phyloP scores from a whole-genome alignment of 2,329 filamentous ascomycete genomes.

The Pseudodiploospora longispora region DNA sequence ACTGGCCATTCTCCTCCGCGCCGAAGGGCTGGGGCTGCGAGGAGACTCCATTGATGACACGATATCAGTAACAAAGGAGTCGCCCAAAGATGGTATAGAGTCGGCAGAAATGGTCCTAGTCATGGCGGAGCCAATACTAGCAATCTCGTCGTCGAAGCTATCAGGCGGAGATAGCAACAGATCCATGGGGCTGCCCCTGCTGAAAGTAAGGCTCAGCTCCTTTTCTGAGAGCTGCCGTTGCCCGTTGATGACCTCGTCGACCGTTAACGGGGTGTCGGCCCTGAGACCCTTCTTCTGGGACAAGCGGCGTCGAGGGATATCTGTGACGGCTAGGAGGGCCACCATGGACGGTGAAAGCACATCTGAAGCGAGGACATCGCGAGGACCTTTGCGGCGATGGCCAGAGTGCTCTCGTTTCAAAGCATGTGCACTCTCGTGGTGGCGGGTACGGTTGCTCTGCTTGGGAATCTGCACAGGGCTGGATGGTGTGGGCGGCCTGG shows the following conservation, averaged over 20 bases:
- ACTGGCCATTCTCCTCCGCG: conserved; percentile 26
- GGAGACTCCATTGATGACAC: conserved; percentile 44
- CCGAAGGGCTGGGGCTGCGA: conserved; percentile 26
- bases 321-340: conserved; percentile 53
- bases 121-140: conserved; percentile 40
- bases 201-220: conserved; percentile 46
- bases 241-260: conserved; percentile 47
- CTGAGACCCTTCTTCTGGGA: conserved; percentile 24
- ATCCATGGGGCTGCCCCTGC: conserved; percentile 45
- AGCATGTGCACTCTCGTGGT: conserved; percentile 23
- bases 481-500: conserved; percentile 29
- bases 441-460: conserved; percentile 24
- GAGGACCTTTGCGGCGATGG: conserved; percentile 23
- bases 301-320: conserved; percentile 44
- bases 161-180: conserved; percentile 53
- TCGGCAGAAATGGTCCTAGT: conserved; percentile 51
- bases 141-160: conserved; percentile 41
- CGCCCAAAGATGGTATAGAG: conserved; percentile 52
- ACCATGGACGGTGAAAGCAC: conserved; percentile 51
- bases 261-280: conserved; percentile 33
- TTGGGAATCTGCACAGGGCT: conserved; percentile 49
- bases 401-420: conserved; percentile 31
- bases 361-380: conserved; percentile 42
- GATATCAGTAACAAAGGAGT: conserved; percentile 43
- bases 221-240: conserved; percentile 47